Conservation (phyloP, 345 rosid species). For the Fremontodendron californicum region DNA sequence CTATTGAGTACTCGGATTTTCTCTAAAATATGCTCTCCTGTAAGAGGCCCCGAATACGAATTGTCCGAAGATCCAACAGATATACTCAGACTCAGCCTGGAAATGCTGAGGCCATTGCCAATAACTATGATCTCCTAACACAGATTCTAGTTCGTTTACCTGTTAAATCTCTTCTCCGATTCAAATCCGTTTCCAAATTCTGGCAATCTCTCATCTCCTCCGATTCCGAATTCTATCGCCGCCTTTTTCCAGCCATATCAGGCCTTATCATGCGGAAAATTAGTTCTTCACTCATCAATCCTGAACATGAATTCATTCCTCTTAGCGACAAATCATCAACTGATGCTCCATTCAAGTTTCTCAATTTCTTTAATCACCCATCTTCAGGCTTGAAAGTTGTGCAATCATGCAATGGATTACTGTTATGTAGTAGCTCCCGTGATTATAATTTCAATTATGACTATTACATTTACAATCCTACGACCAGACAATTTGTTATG, state of each 20-base stretch:
- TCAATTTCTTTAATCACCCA: not conserved
- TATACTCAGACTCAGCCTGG: not conserved
- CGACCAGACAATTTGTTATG: not conserved
- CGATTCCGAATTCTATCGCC: not conserved
- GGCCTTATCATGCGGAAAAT: not conserved
- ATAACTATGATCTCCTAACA: constrained; percentile 21
- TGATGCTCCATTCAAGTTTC: not conserved
- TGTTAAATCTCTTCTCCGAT: constrained; percentile 25
- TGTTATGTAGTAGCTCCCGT: not conserved
- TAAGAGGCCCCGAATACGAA: not conserved
- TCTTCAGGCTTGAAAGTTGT: not conserved
- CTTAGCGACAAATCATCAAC: not conserved
- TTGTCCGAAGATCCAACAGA: not conserved
- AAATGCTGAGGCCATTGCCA: constrained; percentile 13
- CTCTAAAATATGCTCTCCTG: not conserved
- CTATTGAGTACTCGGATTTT: not conserved
- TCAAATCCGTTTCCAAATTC: constrained; percentile 28
- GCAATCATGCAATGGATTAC: not conserved
- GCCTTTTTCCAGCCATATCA: not conserved
- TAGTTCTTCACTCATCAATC: not conserved
- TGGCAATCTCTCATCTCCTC: constrained; percentile 30
- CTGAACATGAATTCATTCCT: not conserved
- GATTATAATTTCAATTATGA: not conserved
- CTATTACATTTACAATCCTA: not conserved
- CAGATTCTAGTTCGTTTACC: constrained; percentile 26